Evolutionary conservation across 495 filamentous ascomycete genomes (phyloP).

Genomic region (Neurospora sp.): DNA sequence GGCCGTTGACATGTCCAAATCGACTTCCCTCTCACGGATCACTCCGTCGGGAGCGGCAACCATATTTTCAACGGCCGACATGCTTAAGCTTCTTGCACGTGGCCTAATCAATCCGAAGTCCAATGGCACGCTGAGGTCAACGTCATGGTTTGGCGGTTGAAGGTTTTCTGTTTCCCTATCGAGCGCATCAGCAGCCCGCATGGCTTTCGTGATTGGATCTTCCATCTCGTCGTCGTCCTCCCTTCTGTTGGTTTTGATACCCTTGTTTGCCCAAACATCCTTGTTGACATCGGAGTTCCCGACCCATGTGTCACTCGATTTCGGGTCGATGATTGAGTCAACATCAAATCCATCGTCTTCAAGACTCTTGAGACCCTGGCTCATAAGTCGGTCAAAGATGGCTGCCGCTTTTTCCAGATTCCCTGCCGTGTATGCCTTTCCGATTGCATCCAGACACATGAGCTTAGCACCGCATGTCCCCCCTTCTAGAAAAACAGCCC

Average conservation of each 20-base stretch:
- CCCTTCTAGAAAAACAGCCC: slow-evolving; percentile 42
- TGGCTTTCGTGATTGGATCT: slow-evolving; percentile 33
- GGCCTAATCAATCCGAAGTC: slow-evolving; percentile 9
- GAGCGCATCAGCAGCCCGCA: slow-evolving; percentile 42
- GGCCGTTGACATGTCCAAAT: background rate
- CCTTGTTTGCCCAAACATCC: background rate
- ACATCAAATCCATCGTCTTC: slow-evolving; percentile 1
- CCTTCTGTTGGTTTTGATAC: background rate
- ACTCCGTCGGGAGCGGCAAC: slow-evolving; percentile 9
- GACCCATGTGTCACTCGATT: background rate
- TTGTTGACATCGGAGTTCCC: background rate
- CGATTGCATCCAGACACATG: slow-evolving; percentile 34
- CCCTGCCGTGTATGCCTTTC: slow-evolving; percentile 29
- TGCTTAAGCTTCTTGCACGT: slow-evolving; percentile 25
- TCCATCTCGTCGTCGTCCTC: slow-evolving; percentile 5
- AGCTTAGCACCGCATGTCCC: slow-evolving; percentile 36
- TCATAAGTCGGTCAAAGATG: slow-evolving; percentile 33
- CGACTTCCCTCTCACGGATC: background rate
- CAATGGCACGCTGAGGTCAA: slow-evolving; percentile 25
- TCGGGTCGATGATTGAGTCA: background rate
- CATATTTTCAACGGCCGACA: slow-evolving; percentile 20
- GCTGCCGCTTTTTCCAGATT: slow-evolving; percentile 31
- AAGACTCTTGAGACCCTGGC: slow-evolving; percentile 29
- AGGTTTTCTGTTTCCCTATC: slow-evolving; percentile 35
- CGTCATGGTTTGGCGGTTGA: slow-evolving; percentile 23